Percentiles rank a stretch among this genome's conserved stretches.
These are phyloP conservation scores for Cordyceps cateniannulata DNA, from an alignment of 2,329 filamentous ascomycete species.

Conservation along the genomic window DNA sequence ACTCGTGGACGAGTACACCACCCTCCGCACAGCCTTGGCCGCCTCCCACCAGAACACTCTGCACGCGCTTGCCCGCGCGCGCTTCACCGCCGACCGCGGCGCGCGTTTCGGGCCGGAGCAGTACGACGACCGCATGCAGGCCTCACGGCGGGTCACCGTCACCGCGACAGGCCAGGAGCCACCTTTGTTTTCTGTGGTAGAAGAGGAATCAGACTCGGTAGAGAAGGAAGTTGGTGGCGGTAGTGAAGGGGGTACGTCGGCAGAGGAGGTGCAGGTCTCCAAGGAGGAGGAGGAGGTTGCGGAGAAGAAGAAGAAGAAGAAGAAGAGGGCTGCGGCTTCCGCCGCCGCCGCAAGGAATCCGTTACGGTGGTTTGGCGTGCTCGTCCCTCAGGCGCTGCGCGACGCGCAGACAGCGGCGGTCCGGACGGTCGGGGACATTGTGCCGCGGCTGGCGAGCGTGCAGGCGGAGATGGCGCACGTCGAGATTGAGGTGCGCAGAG, in stretches of 20 bases:
- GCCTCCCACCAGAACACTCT: conserved; percentile 49
- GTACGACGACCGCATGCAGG: conserved; percentile 70
- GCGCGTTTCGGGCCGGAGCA: conserved; percentile 61
- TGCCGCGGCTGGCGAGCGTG: conserved; percentile 53
- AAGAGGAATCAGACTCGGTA: conserved; percentile 1
- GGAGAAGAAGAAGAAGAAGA: not conserved
- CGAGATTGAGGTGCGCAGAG: conserved; percentile 62
- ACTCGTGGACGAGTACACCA: conserved; percentile 61
- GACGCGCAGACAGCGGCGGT: conserved; percentile 55
- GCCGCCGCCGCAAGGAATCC: conserved; percentile 49
- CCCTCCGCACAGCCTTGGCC: conserved; percentile 48
- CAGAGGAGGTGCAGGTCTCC: conserved; percentile 17
- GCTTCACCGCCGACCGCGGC: conserved; percentile 61
- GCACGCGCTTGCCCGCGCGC: conserved; percentile 63
- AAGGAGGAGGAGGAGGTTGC: conserved; percentile 16
- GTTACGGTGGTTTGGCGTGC: conserved; percentile 49
- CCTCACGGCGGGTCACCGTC: conserved; percentile 37
- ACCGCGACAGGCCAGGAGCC: not conserved
- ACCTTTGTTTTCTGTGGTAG: conserved; percentile 18
- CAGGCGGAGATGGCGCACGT: conserved; percentile 54
- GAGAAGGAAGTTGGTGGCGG: not conserved
- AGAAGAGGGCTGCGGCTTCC: no score
- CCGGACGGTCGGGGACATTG: conserved; percentile 46
- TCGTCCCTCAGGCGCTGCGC: conserved; percentile 46
- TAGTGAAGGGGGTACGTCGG: not conserved